Conservation (phyloP, 2,329 filamentous ascomycete genomes). For the Botrytis cinerea region DNA sequence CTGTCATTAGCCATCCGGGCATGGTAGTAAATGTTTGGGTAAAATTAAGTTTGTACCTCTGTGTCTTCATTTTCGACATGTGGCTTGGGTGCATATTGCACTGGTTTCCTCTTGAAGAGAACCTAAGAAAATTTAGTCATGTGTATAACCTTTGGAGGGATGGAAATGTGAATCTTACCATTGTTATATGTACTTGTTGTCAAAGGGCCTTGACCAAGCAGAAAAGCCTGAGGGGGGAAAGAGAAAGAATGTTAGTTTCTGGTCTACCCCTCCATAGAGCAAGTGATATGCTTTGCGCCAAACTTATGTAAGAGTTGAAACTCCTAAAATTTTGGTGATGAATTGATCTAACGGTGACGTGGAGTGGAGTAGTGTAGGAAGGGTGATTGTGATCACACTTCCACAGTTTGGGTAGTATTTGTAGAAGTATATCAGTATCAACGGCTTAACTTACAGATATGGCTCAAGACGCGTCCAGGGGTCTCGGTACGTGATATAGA, state of each 20-base stretch:
- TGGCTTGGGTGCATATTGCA: conserved; percentile 74
- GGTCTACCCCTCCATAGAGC: conserved; percentile 29
- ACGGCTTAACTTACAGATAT: conserved; percentile 35
- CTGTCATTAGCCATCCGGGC: conserved; percentile 30
- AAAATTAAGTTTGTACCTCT: conserved; percentile 62
- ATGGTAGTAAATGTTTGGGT: conserved; percentile 19
- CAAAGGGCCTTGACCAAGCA: conserved; percentile 26
- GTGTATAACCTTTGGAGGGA: neutral
- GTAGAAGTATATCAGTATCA: conserved; percentile 27
- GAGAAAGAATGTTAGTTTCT: conserved; percentile 33
- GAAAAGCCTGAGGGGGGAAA: conserved; percentile 29
- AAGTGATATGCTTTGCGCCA: conserved; percentile 23
- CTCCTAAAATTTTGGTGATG: conserved; percentile 21
- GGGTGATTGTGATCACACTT: conserved; percentile 10
- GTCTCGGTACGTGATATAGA: conserved; percentile 29
- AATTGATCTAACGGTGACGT: conserved; percentile 25
- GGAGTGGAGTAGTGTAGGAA: conserved; percentile 9
- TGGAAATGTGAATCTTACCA: conserved; percentile 32
- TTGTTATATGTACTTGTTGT: conserved; percentile 31
- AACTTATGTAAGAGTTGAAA: conserved; percentile 22
- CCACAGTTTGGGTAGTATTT: neutral
- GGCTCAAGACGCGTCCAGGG: conserved; percentile 38
- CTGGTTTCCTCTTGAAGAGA: conserved; percentile 92
- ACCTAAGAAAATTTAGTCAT: conserved; percentile 59
- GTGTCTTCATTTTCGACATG: conserved; percentile 76